phyloP scores from a whole-genome alignment of 1,284 basidiomycete species.

The Moesziomyces antarcticus region DNA sequence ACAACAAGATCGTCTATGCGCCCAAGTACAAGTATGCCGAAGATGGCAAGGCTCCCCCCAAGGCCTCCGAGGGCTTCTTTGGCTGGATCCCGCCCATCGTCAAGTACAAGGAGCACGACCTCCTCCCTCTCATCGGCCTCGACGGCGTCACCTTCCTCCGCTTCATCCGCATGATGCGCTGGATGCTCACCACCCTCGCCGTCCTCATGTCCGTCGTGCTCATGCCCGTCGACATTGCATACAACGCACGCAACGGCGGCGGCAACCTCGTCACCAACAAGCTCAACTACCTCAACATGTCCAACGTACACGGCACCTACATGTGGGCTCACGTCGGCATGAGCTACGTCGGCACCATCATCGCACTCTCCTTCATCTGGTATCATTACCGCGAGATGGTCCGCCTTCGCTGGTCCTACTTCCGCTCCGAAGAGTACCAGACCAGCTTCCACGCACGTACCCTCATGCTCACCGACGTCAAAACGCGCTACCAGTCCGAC shows the following conservation, averaged over 20 bases:
- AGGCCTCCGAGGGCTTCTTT: slow-evolving; percentile 74
- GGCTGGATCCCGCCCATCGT: slow-evolving; percentile 84
- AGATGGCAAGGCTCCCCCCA: slow-evolving; percentile 80
- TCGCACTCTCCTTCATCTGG: slow-evolving; percentile 60
- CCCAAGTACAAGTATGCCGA: slow-evolving; percentile 85
- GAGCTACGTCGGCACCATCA: slow-evolving; percentile 60
- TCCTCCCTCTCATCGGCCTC: slow-evolving; percentile 86
- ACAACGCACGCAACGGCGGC: slow-evolving; percentile 47
- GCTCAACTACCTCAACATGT: slow-evolving; percentile 59
- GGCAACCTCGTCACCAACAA: slow-evolving; percentile 35
- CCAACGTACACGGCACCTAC: slow-evolving; percentile 54
- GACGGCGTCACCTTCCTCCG: slow-evolving; percentile 93
- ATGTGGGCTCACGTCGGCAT: slow-evolving; percentile 66
- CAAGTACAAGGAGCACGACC: slow-evolving; percentile 83
- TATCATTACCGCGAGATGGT: slow-evolving; percentile 63
- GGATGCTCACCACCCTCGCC: slow-evolving; percentile 54
- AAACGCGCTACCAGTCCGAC: slow-evolving; percentile 78
- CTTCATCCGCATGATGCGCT: slow-evolving; percentile 85
- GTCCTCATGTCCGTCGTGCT: slow-evolving; percentile 78
- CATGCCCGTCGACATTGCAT: slow-evolving; percentile 77
- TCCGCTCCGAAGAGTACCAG: slow-evolving; percentile 64
- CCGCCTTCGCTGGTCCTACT: slow-evolving; percentile 59
- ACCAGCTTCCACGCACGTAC: slow-evolving; percentile 74
- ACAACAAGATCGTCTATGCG: slow-evolving; percentile 79
- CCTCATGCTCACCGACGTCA: slow-evolving; percentile 73